Conservation (phyloP, 2,329 filamentous ascomycete species). For the Colletotrichum ledebouriae region DNA sequence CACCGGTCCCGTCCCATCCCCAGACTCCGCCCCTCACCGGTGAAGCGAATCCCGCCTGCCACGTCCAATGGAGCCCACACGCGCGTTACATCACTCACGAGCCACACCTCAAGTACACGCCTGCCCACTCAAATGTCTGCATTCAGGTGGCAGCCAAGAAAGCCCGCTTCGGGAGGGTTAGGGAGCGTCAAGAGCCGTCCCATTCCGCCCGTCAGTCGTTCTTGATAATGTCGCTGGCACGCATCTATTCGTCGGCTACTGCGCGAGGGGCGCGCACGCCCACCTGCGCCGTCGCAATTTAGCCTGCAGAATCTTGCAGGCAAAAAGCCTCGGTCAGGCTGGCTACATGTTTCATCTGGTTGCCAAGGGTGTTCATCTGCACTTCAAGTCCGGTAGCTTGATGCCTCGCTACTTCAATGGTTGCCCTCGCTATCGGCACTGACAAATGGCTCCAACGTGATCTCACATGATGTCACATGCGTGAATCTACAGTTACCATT, state of each 20-base stretch:
- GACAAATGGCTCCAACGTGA: conserved; percentile 8
- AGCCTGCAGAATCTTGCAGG: conserved; percentile 20
- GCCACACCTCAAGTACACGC: conserved; percentile 7
- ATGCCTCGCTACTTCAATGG: background rate
- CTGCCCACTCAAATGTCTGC: background rate
- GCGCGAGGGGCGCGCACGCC: background rate
- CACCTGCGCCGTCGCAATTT: background rate
- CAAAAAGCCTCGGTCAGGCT: conserved; percentile 17
- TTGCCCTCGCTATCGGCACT: conserved; percentile 11
- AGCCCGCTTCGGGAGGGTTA: conserved; percentile 33
- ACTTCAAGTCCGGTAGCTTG: background rate
- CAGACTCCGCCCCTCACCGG: conserved; percentile 40
- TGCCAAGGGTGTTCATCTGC: background rate
- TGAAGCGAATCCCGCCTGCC: conserved; percentile 35
- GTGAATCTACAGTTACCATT: no score
- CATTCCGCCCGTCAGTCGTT: conserved; percentile 26
- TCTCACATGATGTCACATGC: conserved; percentile 19
- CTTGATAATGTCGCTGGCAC: conserved; percentile 35
- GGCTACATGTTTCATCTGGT: background rate
- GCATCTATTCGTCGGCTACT: conserved; percentile 25
- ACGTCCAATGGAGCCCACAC: conserved; percentile 11
- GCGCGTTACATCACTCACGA: conserved; percentile 17
- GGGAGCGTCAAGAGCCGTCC: conserved; percentile 38
- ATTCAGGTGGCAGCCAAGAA: background rate
- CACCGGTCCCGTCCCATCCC: conserved; percentile 41